These are phyloP conservation scores for Rhodotorula babjevae DNA, from an alignment of 768 basidiomycete genomes.

Conservation along the genomic window DNA sequence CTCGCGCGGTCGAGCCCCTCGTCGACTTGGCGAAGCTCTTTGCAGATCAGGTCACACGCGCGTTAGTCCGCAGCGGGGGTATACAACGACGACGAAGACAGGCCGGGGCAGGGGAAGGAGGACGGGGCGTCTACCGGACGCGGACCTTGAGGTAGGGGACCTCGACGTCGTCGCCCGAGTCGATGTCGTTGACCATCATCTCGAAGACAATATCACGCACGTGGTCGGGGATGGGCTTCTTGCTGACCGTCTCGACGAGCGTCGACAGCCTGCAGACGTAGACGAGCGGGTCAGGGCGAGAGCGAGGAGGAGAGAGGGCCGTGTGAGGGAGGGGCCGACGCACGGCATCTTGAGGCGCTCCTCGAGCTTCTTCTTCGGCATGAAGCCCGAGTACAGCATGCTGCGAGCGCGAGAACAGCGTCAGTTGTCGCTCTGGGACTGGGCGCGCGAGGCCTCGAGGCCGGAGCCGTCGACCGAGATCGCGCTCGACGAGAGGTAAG, in stretches of 20 bases:
- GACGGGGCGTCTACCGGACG: background rate
- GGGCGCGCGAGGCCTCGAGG: too few relatives aligned
- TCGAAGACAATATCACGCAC: conserved; percentile 82
- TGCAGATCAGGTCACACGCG: too few relatives aligned
- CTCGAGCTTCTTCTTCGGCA: conserved; percentile 73
- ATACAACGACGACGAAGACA: background rate
- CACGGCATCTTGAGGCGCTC: conserved; percentile 41
- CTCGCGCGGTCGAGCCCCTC: too few relatives aligned
- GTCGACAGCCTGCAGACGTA: background rate
- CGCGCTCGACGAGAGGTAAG: background rate
- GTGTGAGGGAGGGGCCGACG: conserved; percentile 47
- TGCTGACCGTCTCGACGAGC: conserved; percentile 5
- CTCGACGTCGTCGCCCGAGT: conserved; percentile 85
- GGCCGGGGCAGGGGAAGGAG: background rate
- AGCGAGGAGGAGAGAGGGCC: background rate
- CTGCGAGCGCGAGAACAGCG: conserved; percentile 56
- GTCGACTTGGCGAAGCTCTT: too few relatives aligned
- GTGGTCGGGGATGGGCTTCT: conserved; percentile 75
- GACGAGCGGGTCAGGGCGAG: background rate
- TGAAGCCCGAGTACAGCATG: conserved; percentile 95
- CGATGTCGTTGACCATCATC: conserved; percentile 87
- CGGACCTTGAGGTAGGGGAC: conserved; percentile 9
- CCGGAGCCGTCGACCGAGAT: conserved; percentile 48
- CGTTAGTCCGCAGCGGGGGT: background rate
- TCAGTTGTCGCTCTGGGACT: conserved; percentile 44